A percentile compares a stretch with the other conserved stretches of the same genome.
Conservation (phyloP, 257 asterid genomes). For the Lycium ferocissimum region DNA sequence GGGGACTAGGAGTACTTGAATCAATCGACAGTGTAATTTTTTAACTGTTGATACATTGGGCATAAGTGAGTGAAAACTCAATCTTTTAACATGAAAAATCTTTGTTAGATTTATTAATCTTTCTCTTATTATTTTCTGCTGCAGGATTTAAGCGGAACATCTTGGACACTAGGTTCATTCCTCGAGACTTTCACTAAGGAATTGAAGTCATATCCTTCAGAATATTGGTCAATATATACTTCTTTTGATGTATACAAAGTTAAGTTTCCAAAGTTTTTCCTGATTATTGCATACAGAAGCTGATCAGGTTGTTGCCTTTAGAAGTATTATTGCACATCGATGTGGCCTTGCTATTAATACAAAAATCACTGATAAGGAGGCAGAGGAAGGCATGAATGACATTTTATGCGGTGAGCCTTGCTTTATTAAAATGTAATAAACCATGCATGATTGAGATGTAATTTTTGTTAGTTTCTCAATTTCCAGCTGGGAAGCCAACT, state of each 20-base stretch:
- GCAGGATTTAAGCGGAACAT: constrained; percentile 61
- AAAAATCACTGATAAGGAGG: constrained; percentile 60
- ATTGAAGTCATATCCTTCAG: constrained; percentile 83
- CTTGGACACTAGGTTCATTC: constrained; percentile 69
- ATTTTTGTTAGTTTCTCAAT: constrained; percentile 30
- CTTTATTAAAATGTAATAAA: background rate
- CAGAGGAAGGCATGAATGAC: constrained; percentile 68
- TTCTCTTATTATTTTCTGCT: constrained; percentile 26
- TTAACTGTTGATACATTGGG: background rate
- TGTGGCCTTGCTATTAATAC: constrained; percentile 80
- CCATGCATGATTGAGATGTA: background rate
- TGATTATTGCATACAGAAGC: constrained; percentile 56
- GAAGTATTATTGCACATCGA: constrained; percentile 93
- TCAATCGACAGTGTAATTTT: too few relatives aligned
- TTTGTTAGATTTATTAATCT: constrained; percentile 23
- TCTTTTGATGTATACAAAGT: constrained; percentile 26
- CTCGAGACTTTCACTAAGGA: constrained; percentile 52
- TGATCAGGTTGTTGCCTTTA: constrained; percentile 60
- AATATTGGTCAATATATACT: constrained; percentile 14
- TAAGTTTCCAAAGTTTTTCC: constrained; percentile 51
- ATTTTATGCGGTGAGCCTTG: constrained; percentile 56
- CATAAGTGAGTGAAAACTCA: background rate
- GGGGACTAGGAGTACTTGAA: background rate
- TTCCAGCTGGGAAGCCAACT: constrained; percentile 70
- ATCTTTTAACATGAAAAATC: background rate